phyloP scores from a whole-genome alignment of 176 grass and related monocot species.

The Oryza meridionalis region DNA sequence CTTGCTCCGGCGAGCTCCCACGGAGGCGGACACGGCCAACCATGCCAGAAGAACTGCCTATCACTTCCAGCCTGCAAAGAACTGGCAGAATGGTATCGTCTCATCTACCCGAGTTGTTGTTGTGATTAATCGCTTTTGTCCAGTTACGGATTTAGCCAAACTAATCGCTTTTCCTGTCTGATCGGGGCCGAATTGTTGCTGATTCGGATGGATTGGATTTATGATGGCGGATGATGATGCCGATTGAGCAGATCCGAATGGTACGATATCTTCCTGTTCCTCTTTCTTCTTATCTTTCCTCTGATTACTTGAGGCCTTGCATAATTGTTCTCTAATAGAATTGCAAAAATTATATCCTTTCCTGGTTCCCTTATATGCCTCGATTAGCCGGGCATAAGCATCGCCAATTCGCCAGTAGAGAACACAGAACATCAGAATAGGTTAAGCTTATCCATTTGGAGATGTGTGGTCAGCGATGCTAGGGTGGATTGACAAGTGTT shows the following conservation, averaged over 20 bases:
- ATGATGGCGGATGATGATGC: not conserved
- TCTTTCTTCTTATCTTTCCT: not conserved
- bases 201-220: not conserved
- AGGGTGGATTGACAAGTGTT: not conserved
- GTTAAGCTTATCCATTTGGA: not conserved
- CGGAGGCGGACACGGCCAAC: not conserved
- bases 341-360: not conserved
- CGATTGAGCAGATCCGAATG: conserved; percentile 70
- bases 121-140: not conserved
- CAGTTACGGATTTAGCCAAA: not conserved
- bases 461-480: not conserved
- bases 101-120: not conserved
- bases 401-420: too few species aligned
- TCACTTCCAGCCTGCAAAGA: conserved; percentile 83
- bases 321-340: not conserved
- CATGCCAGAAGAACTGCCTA: conserved; percentile 62
- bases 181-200: not conserved
- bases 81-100: conserved; percentile 81
- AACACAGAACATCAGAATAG: not conserved
- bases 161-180: not conserved
- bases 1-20: not conserved
- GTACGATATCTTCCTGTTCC: conserved; percentile 31
- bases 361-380: not conserved
- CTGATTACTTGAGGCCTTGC: not conserved
- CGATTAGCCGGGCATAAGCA: too few species aligned